Evolutionary conservation across 2,329 filamentous ascomycete species (phyloP).

Genomic region (Podosphaera xanthii): DNA sequence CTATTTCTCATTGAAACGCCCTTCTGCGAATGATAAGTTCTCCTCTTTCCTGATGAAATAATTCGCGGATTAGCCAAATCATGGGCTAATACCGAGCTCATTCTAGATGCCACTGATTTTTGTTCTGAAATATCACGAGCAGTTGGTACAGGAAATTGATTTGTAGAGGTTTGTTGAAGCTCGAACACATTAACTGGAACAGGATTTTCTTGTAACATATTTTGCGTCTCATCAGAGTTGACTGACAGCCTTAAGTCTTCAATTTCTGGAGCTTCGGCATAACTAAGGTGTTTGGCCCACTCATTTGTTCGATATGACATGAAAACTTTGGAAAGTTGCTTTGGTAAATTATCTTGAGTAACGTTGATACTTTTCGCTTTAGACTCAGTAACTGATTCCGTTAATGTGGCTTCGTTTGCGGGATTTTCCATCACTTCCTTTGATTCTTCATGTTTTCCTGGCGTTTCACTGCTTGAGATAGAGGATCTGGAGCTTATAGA

Average conservation of each 20-base stretch:
- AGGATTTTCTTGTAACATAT: slow-evolving; percentile 25
- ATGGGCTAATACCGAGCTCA: slow-evolving; percentile 6
- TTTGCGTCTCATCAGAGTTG: slow-evolving; percentile 14
- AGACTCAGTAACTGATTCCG: slow-evolving; percentile 22
- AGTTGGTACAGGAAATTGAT: slow-evolving; percentile 4
- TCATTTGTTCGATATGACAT: slow-evolving; percentile 79
- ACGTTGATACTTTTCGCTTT: slow-evolving; percentile 25
- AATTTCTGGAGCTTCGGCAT: slow-evolving; percentile 48
- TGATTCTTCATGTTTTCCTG: slow-evolving; percentile 3
- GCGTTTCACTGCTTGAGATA: slow-evolving; percentile 9
- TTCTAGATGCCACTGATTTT: slow-evolving; percentile 1
- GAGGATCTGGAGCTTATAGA: slow-evolving; percentile 3
- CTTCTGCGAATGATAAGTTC: slow-evolving; percentile 4
- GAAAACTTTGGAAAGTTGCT: slow-evolving; percentile 52
- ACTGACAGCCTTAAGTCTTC: slow-evolving; percentile 34
- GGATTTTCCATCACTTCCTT: slow-evolving; percentile 3
- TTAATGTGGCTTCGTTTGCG: slow-evolving; percentile 10
- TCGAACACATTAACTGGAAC: slow-evolving; percentile 41
- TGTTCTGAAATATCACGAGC: background rate
- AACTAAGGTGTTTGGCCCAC: slow-evolving; percentile 76
- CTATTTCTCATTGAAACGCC: slow-evolving; percentile 3
- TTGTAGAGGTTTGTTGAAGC: slow-evolving; percentile 35
- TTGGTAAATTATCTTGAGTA: slow-evolving; percentile 39
- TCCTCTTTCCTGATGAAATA: slow-evolving; percentile 1
- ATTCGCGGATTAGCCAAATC: background rate